Base-by-base conservation (phyloP, 2,329 filamentous ascomycete species). In the Aureobasidium lini region DNA sequence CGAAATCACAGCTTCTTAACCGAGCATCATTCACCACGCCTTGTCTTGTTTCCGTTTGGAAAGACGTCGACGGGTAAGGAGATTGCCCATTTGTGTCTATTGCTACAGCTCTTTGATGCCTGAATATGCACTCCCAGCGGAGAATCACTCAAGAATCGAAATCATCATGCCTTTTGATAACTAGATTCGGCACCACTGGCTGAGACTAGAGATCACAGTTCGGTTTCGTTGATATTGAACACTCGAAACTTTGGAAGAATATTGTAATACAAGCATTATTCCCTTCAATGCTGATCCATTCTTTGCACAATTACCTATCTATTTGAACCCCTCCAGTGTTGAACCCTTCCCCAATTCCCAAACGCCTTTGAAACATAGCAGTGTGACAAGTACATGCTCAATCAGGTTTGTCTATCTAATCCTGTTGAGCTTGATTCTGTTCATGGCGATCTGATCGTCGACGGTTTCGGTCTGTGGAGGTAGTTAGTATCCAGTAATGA, bases 401-500 rank as follows among this genome's bases (percentile, higher is more conserved):
- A 23, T 36, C 23, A 16, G 15, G 10, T 18, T 10, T 16, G 28
- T 59, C 62, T 75, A 79, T 62, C 75, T 73, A 65, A 87, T 85
- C 52, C 86, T 81, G 67, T 87, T 84, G 71, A 91, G 71, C 66
- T 84, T 82, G 67, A 86, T 84, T 64, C 87, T 81, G 77, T 92
- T 92, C 81, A 90, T 84, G 61, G 84, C 84, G 67, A 93, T 89
- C 69, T 88, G 83, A 65, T 93, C 88, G 72, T 91, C 88, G 65
- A 95, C 89, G 66, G 80, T 82, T 71, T 95, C 90, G 75, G 86
- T 93, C 89, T 47, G 47, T 62, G 50, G 48, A 50, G 59, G 73
- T 65, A 72, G 69, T 42, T 18, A 53, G 37, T 34, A 6, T 4
- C 7, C 18, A 32, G 28, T 2, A 13, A n/a, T 34, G 16, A n/a